Conservation (phyloP, 306 rosid species). For the cucumber (Cucumis sativus) region Cucumber_9930_V3 NC_026655.2:21308001-21308500, state of each 20-base stretch:
- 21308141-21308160: constrained; percentile 89
- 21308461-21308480: constrained; percentile 88
- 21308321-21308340: constrained; percentile 47
- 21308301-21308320: constrained; percentile 70
- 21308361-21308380: constrained; percentile 74
- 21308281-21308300: constrained; percentile 98
- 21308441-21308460: constrained; percentile 97
- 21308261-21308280: constrained; percentile 93
- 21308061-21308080: constrained; percentile 97
- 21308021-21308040: constrained; percentile 95
- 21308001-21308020: constrained; percentile 75
- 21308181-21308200: constrained; percentile 84
- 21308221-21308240: constrained; percentile 97
- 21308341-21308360: constrained; percentile 59
- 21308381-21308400: constrained; percentile 44
- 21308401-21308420: constrained; percentile 58
- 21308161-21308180: constrained; percentile 98
- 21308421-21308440: constrained; percentile 89
- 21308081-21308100: constrained; percentile 84
- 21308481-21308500: constrained; percentile 71
- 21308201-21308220: constrained; percentile 64
- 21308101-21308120: constrained; percentile 79
- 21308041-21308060: constrained; percentile 99
- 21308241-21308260: constrained; percentile 93
- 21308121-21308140: constrained; percentile 81